These are phyloP conservation scores for Calonectria pseudoreteaudii DNA, from an alignment of 2,329 filamentous ascomycete genomes.

Conservation along the genomic window DNA sequence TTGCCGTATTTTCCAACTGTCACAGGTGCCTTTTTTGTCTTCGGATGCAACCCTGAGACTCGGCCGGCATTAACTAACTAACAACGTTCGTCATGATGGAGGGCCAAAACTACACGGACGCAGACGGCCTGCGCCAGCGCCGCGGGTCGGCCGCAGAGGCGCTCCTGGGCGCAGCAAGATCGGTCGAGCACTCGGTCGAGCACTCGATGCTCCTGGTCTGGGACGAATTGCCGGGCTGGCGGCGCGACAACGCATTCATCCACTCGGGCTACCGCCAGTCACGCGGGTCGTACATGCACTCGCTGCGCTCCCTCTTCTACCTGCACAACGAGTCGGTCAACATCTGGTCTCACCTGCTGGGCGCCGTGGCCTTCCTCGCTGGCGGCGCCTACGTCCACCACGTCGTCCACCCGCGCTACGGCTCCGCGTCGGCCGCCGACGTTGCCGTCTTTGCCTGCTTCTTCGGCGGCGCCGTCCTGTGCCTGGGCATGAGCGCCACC, in stretches of 20 bases:
- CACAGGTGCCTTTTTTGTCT: neutral
- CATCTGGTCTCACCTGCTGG: constrained; percentile 74
- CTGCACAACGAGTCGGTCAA: constrained; percentile 74
- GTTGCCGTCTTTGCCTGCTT: constrained; percentile 82
- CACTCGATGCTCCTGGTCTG: constrained; percentile 61
- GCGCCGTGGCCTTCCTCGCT: constrained; percentile 69
- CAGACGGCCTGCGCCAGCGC: constrained; percentile 41
- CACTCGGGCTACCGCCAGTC: constrained; percentile 64
- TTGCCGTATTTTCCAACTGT: neutral
- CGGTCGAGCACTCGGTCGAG: constrained; percentile 54
- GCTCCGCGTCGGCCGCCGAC: constrained; percentile 70
- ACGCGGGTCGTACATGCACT: constrained; percentile 59
- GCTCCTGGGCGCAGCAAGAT: constrained; percentile 40
- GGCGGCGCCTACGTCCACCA: constrained; percentile 66
- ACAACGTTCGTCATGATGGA: constrained; percentile 36
- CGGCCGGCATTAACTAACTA: neutral
- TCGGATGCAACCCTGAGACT: constrained; percentile 1
- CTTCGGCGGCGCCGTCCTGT: constrained; percentile 78
- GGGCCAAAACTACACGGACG: constrained; percentile 10
- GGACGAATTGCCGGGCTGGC: constrained; percentile 70
- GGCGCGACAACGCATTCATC: constrained; percentile 71
- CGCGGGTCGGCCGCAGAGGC: constrained; percentile 43
- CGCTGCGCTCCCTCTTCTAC: constrained; percentile 61
- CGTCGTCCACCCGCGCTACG: constrained; percentile 74
- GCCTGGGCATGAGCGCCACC: constrained; percentile 84